Evolutionary conservation across 805 yeast genomes (phyloP).

Genomic region (Ogataea allantospora): DNA sequence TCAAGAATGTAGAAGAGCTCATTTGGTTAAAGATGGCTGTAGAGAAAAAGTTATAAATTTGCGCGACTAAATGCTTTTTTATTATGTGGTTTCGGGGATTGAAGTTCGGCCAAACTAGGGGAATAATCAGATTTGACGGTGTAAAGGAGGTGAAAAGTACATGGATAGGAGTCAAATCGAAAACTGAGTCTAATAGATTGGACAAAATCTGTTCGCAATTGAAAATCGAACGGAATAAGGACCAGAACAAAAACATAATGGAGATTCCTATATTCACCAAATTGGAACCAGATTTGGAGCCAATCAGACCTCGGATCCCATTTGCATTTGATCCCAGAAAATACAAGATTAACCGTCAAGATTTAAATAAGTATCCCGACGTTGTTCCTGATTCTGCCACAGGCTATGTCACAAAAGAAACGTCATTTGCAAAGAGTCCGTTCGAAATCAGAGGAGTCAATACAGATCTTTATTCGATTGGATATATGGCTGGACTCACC

Average conservation of each 20-base stretch:
- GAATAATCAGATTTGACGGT: neutral
- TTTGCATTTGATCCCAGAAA: neutral
- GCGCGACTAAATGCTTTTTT: constrained; percentile 1
- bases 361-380: neutral
- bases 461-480: constrained; percentile 18
- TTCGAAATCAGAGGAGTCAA: constrained; percentile 26
- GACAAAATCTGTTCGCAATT: neutral
- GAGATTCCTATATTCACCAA: neutral
- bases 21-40: neutral
- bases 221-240: neutral
- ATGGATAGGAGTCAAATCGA: neutral
- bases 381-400: constrained; percentile 16
- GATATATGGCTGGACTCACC: constrained; percentile 7
- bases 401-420: constrained; percentile 12
- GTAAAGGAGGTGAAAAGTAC: neutral
- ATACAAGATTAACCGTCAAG: neutral
- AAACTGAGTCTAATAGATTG: neutral
- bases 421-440: constrained; percentile 15
- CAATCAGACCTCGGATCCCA: neutral
- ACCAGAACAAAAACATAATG: neutral
- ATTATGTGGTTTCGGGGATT: neutral
- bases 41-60: constrained; percentile 3
- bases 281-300: neutral
- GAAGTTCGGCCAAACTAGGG: constrained; percentile 2
- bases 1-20: constrained; percentile 9